Percentiles rank a stretch among this genome's conserved stretches.
Evolutionary conservation across 1,139 yeast genomes (phyloP).

Genomic region (Suhomyces wounanorum): DNA sequence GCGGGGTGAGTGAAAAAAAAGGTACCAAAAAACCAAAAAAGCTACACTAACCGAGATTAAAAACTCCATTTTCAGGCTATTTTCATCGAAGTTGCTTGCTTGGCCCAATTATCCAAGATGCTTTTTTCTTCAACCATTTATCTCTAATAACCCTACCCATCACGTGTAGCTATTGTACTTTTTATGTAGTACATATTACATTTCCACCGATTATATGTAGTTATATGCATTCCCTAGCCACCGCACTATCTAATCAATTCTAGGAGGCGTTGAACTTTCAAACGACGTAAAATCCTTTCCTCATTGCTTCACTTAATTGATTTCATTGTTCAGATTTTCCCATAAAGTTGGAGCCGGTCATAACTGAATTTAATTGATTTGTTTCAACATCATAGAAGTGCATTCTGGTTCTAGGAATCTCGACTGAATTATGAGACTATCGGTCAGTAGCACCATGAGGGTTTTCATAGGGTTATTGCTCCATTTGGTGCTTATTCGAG

Average conservation of each 20-base stretch:
- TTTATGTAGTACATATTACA: neutral
- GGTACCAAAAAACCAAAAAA: no score
- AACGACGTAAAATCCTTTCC: neutral
- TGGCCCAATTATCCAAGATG: no score
- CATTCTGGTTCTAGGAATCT: neutral
- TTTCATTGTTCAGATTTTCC: neutral
- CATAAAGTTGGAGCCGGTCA: neutral
- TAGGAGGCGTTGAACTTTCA: neutral
- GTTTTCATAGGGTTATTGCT: conserved; percentile 2
- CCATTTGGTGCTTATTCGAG: conserved; percentile 1
- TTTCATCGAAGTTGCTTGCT: no score
- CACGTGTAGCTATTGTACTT: neutral
- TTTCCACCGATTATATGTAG: neutral
- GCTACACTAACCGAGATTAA: no score
- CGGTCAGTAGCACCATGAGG: neutral
- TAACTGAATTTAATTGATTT: neutral
- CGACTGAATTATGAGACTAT: neutral
- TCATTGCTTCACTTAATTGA: neutral
- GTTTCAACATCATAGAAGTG: neutral
- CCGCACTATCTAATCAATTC: neutral
- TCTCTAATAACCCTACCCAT: neutral
- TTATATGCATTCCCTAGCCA: neutral
- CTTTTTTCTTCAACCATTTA: neutral
- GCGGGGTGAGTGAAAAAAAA: no score
- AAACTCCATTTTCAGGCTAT: no score